These are phyloP conservation scores for Candolleomyces eurysporus DNA, from an alignment of 768 basidiomycete species.

Conservation along the genomic window DNA sequence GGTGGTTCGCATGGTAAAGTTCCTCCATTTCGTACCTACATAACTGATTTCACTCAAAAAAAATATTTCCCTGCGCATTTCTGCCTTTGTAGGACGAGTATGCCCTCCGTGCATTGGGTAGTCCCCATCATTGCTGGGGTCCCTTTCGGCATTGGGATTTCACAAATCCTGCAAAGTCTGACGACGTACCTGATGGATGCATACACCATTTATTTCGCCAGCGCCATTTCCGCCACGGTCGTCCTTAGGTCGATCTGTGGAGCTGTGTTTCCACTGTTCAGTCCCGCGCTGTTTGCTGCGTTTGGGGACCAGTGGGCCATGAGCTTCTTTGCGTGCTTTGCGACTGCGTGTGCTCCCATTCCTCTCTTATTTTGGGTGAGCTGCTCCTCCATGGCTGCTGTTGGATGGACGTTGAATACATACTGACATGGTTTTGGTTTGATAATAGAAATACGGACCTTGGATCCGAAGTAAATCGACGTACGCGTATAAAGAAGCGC, in stretches of 20 bases:
- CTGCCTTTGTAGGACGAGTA: slow-evolving; percentile 42
- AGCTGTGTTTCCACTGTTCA: slow-evolving; percentile 61
- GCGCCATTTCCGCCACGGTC: slow-evolving; percentile 67
- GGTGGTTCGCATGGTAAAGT: slow-evolving; percentile 66
- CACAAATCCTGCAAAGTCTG: slow-evolving; percentile 64
- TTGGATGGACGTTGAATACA: background rate
- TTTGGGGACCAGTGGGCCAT: slow-evolving; percentile 57
- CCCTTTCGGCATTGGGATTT: slow-evolving; percentile 65
- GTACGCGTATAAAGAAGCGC: slow-evolving; percentile 40
- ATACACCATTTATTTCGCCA: slow-evolving; percentile 64
- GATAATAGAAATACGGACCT: slow-evolving; percentile 45
- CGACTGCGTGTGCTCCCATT: slow-evolving; percentile 51
- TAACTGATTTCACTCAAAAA: background rate
- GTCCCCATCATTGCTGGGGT: slow-evolving; percentile 64
- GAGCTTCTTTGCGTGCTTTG: slow-evolving; percentile 52
- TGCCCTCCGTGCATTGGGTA: slow-evolving; percentile 58
- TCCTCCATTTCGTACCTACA: background rate
- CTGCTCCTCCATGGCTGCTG: background rate
- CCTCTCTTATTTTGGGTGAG: slow-evolving; percentile 57
- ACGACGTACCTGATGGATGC: slow-evolving; percentile 72
- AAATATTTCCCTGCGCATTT: background rate
- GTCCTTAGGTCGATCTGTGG: slow-evolving; percentile 64
- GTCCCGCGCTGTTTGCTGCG: slow-evolving; percentile 46
- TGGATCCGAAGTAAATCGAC: slow-evolving; percentile 45
- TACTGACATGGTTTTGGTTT: slow-evolving; percentile 7